Percentiles rank a stretch among this genome's conserved stretches.
Conservation (phyloP, 2,329 filamentous ascomycete genomes). For the Calonectria fujianensis region DNA sequence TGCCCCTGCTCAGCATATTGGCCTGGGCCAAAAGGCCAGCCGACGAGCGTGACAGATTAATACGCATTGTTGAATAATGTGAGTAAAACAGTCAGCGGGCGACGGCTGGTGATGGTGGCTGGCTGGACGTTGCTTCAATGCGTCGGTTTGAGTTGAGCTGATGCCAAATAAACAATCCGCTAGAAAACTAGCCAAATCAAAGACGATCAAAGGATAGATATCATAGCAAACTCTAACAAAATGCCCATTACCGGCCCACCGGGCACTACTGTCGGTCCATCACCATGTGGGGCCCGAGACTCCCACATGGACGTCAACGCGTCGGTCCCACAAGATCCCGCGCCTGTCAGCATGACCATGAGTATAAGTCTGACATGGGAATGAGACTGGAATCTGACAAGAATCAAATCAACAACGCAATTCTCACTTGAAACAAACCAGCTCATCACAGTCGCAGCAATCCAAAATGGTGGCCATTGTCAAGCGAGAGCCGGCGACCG, state of each 20-base stretch:
- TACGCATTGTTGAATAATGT: background rate
- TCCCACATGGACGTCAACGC: slow-evolving; percentile 8
- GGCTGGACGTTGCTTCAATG: background rate
- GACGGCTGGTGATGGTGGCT: background rate
- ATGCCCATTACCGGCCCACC: background rate
- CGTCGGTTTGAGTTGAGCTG: background rate
- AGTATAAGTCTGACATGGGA: slow-evolving; percentile 14
- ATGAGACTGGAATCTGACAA: background rate
- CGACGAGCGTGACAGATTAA: background rate
- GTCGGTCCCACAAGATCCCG: slow-evolving; percentile 14
- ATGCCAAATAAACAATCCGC: background rate
- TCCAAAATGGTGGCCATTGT: slow-evolving; percentile 21
- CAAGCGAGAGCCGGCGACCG: slow-evolving; percentile 18
- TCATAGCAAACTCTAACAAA: background rate
- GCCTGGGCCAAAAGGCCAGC: background rate
- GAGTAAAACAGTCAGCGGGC: background rate
- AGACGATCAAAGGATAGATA: background rate
- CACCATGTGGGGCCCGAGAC: slow-evolving; percentile 1
- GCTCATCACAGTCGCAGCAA: background rate
- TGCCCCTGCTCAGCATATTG: background rate
- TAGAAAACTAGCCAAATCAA: too few species aligned
- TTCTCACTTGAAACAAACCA: background rate
- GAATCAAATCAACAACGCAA: background rate
- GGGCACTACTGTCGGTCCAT: background rate
- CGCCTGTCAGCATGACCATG: background rate